phyloP scores from a whole-genome alignment of 306 rosid species.

The Astragalus membranaceus region DNA sequence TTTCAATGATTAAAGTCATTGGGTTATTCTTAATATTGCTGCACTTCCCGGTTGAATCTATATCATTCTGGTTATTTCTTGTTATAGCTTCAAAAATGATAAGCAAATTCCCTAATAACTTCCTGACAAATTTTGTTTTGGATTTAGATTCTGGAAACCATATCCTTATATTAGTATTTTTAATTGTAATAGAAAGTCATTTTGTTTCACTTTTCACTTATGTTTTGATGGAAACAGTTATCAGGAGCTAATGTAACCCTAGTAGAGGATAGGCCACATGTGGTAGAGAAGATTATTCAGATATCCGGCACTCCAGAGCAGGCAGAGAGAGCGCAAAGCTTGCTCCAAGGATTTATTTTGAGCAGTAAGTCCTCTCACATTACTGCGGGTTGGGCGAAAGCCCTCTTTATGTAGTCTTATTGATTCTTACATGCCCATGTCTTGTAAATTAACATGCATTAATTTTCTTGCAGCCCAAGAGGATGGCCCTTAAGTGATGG shows the following conservation, averaged over 20 bases:
- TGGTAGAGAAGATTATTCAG: conserved; percentile 68
- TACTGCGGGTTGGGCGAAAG: conserved; percentile 2
- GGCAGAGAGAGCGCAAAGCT: conserved; percentile 97
- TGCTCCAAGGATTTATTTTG: conserved; percentile 93
- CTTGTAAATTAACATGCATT: conserved; percentile 7
- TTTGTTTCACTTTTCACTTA: not conserved
- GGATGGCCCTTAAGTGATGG: conserved; percentile 61
- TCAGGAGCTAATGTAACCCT: conserved; percentile 93
- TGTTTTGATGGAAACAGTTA: conserved; percentile 45
- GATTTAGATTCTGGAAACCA: not conserved
- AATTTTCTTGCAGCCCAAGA: conserved; percentile 73
- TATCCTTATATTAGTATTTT: not conserved
- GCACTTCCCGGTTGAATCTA: not conserved
- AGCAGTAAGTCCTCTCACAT: conserved; percentile 61
- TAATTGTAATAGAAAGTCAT: not conserved
- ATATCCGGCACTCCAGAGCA: conserved; percentile 95
- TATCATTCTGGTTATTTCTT: not conserved
- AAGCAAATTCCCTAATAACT: not conserved
- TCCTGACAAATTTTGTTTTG: not conserved
- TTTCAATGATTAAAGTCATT: not conserved
- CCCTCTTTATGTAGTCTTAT: not conserved
- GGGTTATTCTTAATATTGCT: not conserved
- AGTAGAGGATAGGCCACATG: conserved; percentile 80
- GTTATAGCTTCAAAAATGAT: not conserved
- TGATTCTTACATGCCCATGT: not conserved